A percentile compares a stretch with the other conserved stretches of the same genome.
Evolutionary conservation across 2,329 filamentous ascomycete species (phyloP).

Genomic region (Colletotrichum lini): DNA sequence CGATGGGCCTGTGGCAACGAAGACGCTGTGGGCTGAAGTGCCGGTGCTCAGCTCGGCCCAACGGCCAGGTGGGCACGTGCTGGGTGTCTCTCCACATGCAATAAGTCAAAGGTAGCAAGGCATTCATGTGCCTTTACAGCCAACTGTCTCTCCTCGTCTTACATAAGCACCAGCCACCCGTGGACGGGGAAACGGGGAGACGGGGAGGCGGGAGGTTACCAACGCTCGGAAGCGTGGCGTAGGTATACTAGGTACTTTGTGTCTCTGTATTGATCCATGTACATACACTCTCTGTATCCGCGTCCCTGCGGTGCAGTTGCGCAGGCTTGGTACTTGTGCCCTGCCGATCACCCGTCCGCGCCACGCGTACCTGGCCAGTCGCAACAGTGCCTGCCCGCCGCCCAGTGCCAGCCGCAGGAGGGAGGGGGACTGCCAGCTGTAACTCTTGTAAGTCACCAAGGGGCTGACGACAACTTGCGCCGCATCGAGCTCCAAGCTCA

Average conservation of each 20-base stretch:
- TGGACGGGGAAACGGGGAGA: not conserved
- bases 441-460: not conserved
- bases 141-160: not conserved
- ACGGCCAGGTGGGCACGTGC: conserved; percentile 14
- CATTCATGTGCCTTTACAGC: not conserved
- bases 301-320: not conserved
- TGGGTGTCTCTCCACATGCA: not conserved
- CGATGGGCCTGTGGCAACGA: not conserved
- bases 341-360: conserved; percentile 34
- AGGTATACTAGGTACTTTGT: too few relatives aligned
- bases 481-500: conserved; percentile 26
- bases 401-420: conserved; percentile 2
- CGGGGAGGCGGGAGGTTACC: conserved; percentile 5
- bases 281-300: too few relatives aligned
- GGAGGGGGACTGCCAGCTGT: not conserved
- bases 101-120: not conserved
- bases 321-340: not conserved
- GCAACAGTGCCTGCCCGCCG: not conserved
- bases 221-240: not conserved
- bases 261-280: too few relatives aligned
- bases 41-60: not conserved
- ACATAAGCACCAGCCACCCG: not conserved
- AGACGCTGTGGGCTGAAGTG: not conserved
- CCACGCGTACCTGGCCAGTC: conserved; percentile 14
- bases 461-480: conserved; percentile 39